A percentile compares a stretch with the other conserved stretches of the same genome.
Conservation (phyloP, 1,284 basidiomycete genomes). For the Cutaneotrichosporon cyanovorans region DNA sequence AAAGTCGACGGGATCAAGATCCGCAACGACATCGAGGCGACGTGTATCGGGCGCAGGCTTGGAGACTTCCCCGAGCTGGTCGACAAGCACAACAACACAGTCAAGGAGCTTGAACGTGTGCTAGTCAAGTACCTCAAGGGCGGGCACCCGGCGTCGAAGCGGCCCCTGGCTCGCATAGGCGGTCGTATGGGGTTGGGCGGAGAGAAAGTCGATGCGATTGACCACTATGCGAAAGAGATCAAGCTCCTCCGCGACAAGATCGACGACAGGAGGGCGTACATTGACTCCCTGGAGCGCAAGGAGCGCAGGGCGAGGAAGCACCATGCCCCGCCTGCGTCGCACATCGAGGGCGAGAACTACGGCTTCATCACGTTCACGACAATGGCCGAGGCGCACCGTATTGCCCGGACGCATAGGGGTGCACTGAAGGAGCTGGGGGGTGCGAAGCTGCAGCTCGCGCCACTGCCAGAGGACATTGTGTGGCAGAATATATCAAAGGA, state of each 20-base stretch:
- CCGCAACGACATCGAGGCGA: slow-evolving; percentile 34
- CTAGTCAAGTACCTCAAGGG: slow-evolving; percentile 78
- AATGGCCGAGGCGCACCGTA: slow-evolving; percentile 66
- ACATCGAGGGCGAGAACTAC: slow-evolving; percentile 64
- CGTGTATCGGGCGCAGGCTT: slow-evolving; percentile 37
- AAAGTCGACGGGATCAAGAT: slow-evolving; percentile 51
- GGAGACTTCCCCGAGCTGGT: slow-evolving; percentile 46
- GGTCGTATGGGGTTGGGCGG: slow-evolving; percentile 69
- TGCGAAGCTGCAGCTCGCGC: slow-evolving; percentile 35
- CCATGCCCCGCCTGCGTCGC: slow-evolving; percentile 5
- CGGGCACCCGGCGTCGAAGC: slow-evolving; percentile 61
- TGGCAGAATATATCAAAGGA: slow-evolving; percentile 81
- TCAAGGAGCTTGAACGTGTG: slow-evolving; percentile 71
- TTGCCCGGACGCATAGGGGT: slow-evolving; percentile 41
- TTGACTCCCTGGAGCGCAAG: slow-evolving; percentile 52
- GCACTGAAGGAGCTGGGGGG: slow-evolving; percentile 40
- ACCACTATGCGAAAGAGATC: slow-evolving; percentile 68
- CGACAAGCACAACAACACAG: slow-evolving; percentile 74
- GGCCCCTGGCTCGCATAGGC: slow-evolving; percentile 66
- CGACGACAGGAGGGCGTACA: slow-evolving; percentile 65
- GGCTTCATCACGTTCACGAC: slow-evolving; percentile 91
- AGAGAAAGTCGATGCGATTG: slow-evolving; percentile 67
- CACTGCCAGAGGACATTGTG: slow-evolving; percentile 50
- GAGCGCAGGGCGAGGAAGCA: slow-evolving; percentile 41
- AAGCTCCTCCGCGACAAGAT: slow-evolving; percentile 58